Conservation (phyloP, 208 protist genomes). For the Crithidia mellificae region DNA sequence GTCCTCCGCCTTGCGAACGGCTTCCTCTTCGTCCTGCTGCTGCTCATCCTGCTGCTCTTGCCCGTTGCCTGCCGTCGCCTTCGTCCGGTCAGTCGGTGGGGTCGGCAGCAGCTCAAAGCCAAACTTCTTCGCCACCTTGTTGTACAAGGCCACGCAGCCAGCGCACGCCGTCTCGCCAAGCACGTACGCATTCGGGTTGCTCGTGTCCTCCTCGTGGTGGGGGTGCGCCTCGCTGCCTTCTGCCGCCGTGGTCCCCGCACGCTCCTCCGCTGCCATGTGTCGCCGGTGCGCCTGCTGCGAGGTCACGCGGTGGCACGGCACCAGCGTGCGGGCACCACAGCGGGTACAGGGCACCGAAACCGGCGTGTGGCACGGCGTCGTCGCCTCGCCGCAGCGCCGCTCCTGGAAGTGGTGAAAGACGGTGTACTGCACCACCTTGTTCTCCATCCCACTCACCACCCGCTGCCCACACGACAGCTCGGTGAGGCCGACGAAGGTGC, state of each 20-base stretch:
- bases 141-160: slow-evolving; percentile 79
- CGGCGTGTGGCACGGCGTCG: slow-evolving; percentile 44
- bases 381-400: slow-evolving; percentile 53
- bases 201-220: slow-evolving; percentile 19
- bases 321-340: slow-evolving; percentile 56
- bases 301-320: slow-evolving; percentile 58
- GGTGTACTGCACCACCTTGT: slow-evolving; percentile 46
- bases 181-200: slow-evolving; percentile 25
- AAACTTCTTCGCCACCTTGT: slow-evolving; percentile 68
- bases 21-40: slow-evolving; percentile 20
- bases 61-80: background rate
- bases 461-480: slow-evolving; percentile 83
- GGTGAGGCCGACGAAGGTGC: slow-evolving; percentile 62
- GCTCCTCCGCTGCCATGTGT: slow-evolving; percentile 22
- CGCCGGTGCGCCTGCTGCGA: slow-evolving; percentile 28
- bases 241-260: background rate
- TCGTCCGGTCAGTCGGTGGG: slow-evolving; percentile 21
- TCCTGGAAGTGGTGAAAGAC: slow-evolving; percentile 80
- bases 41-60: too few species aligned
- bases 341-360: slow-evolving; percentile 70
- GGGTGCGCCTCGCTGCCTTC: background rate
- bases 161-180: slow-evolving; percentile 61
- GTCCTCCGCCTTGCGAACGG: too few species aligned
- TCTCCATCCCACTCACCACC: slow-evolving; percentile 69
- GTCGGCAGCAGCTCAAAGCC: slow-evolving; percentile 42